Conservation (phyloP, 139 green algal genomes). For the Dunaliella sp. region DNA sequence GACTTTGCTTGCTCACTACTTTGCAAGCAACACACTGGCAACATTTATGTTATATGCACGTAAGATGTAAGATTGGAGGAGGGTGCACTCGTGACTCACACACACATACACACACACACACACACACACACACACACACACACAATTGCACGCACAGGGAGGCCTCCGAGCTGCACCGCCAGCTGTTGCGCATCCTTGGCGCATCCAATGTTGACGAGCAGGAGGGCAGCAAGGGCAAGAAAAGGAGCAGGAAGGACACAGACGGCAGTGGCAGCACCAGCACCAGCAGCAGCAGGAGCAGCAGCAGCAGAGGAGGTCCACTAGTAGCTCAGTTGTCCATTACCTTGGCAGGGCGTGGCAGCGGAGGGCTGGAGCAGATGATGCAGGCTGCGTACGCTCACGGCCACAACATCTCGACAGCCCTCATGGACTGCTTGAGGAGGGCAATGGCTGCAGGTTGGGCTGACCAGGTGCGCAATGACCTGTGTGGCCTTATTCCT, state of each 20-base stretch:
- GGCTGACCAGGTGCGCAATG: conserved; percentile 85
- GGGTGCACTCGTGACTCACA: no score
- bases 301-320: neutral
- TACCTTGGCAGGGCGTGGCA: neutral
- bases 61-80: no score
- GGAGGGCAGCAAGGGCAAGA: neutral
- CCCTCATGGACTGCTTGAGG: conserved; percentile 42
- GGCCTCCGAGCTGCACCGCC: conserved; percentile 40
- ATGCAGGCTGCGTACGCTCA: conserved; percentile 7
- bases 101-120: no score
- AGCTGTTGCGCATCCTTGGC: conserved; percentile 31
- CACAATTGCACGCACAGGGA: neutral
- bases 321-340: conserved; percentile 8
- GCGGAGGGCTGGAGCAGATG: neutral
- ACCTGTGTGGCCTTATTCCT: no score
- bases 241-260: neutral
- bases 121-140: no score
- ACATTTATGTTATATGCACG: no score
- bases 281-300: conserved; percentile 17
- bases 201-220: neutral
- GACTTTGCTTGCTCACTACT: no score
- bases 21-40: no score
- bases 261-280: neutral
- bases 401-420: neutral
- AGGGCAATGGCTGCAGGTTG: conserved; percentile 79